Percentiles rank a stretch among this genome's conserved stretches.
These are phyloP conservation scores for Torulaspora pretoriensis DNA, from an alignment of 1,139 yeast species.

Conservation along the genomic window DNA sequence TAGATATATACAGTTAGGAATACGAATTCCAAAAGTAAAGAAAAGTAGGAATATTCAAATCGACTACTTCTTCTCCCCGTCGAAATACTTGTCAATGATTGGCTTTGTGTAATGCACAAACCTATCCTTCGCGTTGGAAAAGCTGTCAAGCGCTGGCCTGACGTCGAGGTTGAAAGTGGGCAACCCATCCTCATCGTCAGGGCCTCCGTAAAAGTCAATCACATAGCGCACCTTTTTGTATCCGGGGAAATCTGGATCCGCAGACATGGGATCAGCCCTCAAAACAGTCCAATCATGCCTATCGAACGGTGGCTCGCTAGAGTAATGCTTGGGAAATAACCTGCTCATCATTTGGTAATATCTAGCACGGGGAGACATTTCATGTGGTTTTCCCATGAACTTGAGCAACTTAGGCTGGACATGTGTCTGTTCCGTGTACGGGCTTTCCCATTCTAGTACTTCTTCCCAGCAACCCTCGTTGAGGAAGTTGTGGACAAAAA, in stretches of 20 bases:
- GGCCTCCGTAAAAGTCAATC: slow-evolving; percentile 95
- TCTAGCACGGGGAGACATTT: slow-evolving; percentile 82
- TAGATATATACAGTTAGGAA: slow-evolving; percentile 2
- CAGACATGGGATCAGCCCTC: slow-evolving; percentile 42
- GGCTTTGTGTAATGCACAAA: slow-evolving; percentile 43
- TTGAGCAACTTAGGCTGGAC: slow-evolving; percentile 71
- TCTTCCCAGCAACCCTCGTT: slow-evolving; percentile 99
- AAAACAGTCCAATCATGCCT: slow-evolving; percentile 98
- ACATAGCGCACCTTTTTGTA: slow-evolving; percentile 80
- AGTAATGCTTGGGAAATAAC: slow-evolving; percentile 68
- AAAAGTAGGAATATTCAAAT: neutral
- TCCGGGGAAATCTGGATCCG: slow-evolving; percentile 37
- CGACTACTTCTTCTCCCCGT: neutral
- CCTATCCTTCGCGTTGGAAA: slow-evolving; percentile 63
- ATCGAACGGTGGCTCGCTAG: slow-evolving; percentile 86
- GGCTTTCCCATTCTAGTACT: slow-evolving; percentile 83
- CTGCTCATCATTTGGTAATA: slow-evolving; percentile 62
- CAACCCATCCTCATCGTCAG: slow-evolving; percentile 80
- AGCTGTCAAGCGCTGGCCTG: slow-evolving; percentile 83
- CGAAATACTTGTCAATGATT: slow-evolving; percentile 10
- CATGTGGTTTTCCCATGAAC: slow-evolving; percentile 91
- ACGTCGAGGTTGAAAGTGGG: slow-evolving; percentile 92
- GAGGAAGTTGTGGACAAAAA: slow-evolving; percentile 89
- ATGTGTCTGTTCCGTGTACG: slow-evolving; percentile 48
- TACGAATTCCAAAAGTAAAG: neutral